phyloP scores from a whole-genome alignment of 306 rosid genomes.

The Luffa aegyptiaca region DNA sequence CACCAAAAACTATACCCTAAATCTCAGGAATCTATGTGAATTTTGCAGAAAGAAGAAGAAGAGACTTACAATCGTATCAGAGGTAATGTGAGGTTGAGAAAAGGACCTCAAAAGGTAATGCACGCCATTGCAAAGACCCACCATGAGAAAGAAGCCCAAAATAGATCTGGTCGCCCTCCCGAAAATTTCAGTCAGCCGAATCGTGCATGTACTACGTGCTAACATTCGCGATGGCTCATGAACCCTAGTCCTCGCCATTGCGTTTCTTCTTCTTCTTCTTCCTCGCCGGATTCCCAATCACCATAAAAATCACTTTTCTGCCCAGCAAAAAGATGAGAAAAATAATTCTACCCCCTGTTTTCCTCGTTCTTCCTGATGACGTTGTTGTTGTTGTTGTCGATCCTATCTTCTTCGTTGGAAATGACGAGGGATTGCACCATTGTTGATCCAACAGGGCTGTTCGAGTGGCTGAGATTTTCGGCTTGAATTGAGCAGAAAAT shows the following conservation, averaged over 20 bases:
- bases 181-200: conserved; percentile 31
- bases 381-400: background rate
- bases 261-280: conserved; percentile 7
- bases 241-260: conserved; percentile 1
- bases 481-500: conserved; percentile 53
- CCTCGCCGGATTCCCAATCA: conserved; percentile 13
- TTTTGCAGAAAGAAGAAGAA: background rate
- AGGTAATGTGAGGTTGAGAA: conserved; percentile 62
- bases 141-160: conserved; percentile 50
- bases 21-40: background rate
- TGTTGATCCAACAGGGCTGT: conserved; percentile 20
- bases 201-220: conserved; percentile 28
- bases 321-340: background rate
- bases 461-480: conserved; percentile 34
- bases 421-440: conserved; percentile 8
- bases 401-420: conserved; percentile 12
- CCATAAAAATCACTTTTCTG: conserved; percentile 10
- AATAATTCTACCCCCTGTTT: background rate
- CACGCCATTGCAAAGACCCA: conserved; percentile 45
- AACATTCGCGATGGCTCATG: conserved; percentile 3
- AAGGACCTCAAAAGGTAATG: conserved; percentile 52
- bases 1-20: background rate
- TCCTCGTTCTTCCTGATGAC: background rate
- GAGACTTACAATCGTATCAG: conserved; percentile 58
- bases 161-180: conserved; percentile 24